Percentiles rank a stretch among this genome's conserved stretches.
These are phyloP conservation scores for Prunus fruticosa DNA, from an alignment of 306 rosid genomes.

Conservation along the genomic window DNA sequence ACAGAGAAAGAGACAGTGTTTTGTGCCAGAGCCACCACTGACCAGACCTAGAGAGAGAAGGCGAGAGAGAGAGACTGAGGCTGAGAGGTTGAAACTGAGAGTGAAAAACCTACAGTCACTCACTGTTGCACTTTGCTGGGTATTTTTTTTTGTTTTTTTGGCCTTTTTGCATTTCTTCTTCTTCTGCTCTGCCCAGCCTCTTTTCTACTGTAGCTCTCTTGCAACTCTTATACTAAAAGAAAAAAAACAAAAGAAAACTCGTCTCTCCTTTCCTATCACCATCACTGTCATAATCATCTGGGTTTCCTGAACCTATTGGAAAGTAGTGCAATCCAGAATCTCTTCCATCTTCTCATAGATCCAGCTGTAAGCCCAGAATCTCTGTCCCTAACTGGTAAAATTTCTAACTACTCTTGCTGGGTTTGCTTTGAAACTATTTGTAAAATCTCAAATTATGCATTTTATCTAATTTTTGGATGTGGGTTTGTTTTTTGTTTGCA, in stretches of 20 bases:
- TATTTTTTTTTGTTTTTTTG: not conserved
- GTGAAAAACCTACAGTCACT: not conserved
- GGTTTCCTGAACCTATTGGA: not conserved
- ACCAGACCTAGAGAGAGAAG: not conserved
- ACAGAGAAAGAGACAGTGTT: not conserved
- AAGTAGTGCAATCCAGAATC: not conserved
- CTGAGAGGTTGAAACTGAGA: not conserved
- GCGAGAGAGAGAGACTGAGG: not conserved
- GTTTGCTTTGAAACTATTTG: not conserved
- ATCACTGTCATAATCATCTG: not conserved
- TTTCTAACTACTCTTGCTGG: not conserved
- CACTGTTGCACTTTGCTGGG: not conserved
- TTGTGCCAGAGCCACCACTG: not conserved
- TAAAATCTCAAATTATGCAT: not conserved
- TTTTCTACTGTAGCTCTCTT: not conserved
- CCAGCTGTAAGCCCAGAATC: constrained; percentile 15
- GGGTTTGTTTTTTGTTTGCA: not conserved
- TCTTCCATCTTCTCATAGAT: constrained; percentile 6
- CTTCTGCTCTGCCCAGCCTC: not conserved
- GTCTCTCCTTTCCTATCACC: not conserved
- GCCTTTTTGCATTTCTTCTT: not conserved
- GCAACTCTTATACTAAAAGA: not conserved
- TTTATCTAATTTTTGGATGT: constrained; percentile 4
- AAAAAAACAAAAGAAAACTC: not conserved
- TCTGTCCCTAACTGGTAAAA: not conserved